phyloP scores from a whole-genome alignment of 73 alveolate species.

The Paramecium octaurelia region DNA sequence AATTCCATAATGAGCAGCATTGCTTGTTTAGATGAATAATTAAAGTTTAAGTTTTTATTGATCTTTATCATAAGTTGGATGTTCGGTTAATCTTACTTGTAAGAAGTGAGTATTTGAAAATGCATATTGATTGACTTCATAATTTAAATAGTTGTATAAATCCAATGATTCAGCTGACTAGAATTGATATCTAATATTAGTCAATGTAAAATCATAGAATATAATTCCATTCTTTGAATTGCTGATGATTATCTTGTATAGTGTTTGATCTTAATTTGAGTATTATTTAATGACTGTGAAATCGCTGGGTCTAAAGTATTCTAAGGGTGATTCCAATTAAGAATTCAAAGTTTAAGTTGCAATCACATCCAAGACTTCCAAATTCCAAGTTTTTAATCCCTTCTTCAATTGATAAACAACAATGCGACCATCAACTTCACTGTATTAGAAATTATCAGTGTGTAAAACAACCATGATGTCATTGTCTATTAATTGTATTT shows the following conservation, averaged over 20 bases:
- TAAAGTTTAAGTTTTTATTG: neutral
- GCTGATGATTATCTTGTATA: neutral
- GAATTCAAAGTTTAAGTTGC: neutral
- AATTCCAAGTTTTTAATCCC: neutral
- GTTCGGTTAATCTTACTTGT: neutral
- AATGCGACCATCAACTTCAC: neutral
- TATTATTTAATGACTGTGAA: neutral
- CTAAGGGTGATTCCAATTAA: neutral
- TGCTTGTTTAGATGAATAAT: neutral
- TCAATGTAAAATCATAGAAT: neutral
- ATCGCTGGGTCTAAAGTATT: neutral
- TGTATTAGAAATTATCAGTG: neutral
- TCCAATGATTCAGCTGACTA: neutral
- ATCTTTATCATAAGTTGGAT: neutral
- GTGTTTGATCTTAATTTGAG: neutral
- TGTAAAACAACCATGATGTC: neutral
- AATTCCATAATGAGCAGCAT: slow-evolving; percentile 39
- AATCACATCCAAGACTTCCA: neutral
- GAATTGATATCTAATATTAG: neutral
- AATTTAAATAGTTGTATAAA: slow-evolving; percentile 5
- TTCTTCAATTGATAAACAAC: neutral
- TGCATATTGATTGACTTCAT: neutral
- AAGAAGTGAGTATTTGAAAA: neutral
- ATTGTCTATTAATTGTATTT: neutral
- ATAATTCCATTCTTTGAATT: neutral